Conservation (phyloP, 78 protist species). For the Dictyostelium purpureum region DNA sequence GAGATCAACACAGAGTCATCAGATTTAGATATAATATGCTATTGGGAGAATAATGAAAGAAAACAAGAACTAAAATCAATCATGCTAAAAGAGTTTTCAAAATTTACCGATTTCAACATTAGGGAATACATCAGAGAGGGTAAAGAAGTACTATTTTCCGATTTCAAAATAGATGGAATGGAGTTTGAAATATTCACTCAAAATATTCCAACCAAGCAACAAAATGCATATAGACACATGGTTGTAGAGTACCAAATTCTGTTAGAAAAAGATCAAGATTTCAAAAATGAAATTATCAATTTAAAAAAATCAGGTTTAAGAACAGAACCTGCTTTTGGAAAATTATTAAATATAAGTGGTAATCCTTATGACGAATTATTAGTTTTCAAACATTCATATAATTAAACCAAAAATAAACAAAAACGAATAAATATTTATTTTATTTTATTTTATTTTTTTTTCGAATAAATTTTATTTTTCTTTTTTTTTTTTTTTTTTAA, state of each 20-base stretch:
- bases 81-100: not conserved
- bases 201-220: not conserved
- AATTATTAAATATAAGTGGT: slow-evolving; percentile 4
- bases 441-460: too few species aligned
- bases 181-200: not conserved
- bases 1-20: not conserved
- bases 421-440: too few species aligned
- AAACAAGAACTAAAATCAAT: too few species aligned
- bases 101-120: not conserved
- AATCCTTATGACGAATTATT: not conserved
- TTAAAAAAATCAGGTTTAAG: not conserved
- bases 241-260: not conserved
- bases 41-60: not conserved
- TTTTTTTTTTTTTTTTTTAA: too few species aligned
- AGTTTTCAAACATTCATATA: too few species aligned
- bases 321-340: slow-evolving; percentile 14
- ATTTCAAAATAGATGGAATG: not conserved
- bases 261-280: not conserved
- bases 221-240: slow-evolving; percentile 11
- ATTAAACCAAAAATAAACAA: too few species aligned
- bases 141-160: not conserved
- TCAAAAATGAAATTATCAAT: slow-evolving; percentile 11
- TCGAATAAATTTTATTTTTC: too few species aligned
- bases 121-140: not conserved
- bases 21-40: not conserved